Base-by-base conservation (phyloP, 2,329 filamentous ascomycete genomes). In the Arthrinium puccinioides region DNA sequence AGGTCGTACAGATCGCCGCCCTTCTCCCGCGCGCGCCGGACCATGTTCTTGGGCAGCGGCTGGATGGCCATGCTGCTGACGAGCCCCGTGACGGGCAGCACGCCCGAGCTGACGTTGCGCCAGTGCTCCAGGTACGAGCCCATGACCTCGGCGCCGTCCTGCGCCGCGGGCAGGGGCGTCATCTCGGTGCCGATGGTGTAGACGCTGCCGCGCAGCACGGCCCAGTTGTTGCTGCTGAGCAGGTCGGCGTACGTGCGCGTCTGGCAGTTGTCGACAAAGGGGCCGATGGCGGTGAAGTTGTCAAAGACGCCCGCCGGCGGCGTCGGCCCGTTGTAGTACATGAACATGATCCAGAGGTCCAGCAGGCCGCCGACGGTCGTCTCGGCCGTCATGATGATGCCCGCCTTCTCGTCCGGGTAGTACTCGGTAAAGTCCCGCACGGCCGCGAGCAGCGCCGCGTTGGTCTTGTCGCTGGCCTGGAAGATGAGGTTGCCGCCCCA, bases 271-370 rank as follows among this genome's bases (percentile, higher is more conserved):
- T 74, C 69, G 16, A 63, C 49, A 1, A 59, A 42, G 2, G 64
- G 62, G 1, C 55, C 49, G 32, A 74, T 61, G 26, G 60, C 60
- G 2, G 69, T 67, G 53, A 82, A 82, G 39, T 69, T 68, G 39
- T 68, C 62, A 41, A 83, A 82, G 3, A 73, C 64, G 5, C 61
- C 69, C 2, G 59, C 49, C 1, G 77, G 76, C 1, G 68, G 68
- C 35, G 57, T 54, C 0, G 67, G 64, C 1, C 72, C 78, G 52
- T 82, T 73, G 52, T 81, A 82, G 59, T 78, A 81, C 24, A 77
- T 51, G 54, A 81, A 81, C 41, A 82, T 55, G 40, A 76, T 64
- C 72, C 74, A 79, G 15, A 71, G 60, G 42, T 78, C 63, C 32
- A 76, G 45, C 1, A 67, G 40, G 9, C 62, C 60, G 3, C 63